phyloP scores from a whole-genome alignment of 192 early-diverging fungal species.

The Jimgerdemannia flammicorona region DNA sequence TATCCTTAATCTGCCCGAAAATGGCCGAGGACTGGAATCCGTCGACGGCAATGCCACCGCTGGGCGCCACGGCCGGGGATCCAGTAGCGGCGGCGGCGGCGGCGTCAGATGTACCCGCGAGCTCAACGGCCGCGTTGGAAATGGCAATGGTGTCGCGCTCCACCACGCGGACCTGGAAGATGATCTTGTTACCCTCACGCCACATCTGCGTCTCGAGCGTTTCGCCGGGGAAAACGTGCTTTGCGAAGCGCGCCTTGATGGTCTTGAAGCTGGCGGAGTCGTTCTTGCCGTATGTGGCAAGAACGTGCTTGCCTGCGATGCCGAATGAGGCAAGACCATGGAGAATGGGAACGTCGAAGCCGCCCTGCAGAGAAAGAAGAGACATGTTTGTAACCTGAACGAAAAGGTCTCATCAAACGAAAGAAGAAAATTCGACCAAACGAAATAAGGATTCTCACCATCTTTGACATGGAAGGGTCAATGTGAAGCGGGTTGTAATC shows the following conservation, averaged over 20 bases:
- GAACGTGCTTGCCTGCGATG: conserved; percentile 86
- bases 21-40: conserved; percentile 73
- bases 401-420: no score
- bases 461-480: conserved; percentile 88
- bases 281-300: conserved; percentile 68
- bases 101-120: conserved; percentile 32
- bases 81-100: conserved; percentile 23
- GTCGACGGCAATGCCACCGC: conserved; percentile 44
- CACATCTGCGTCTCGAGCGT: conserved; percentile 98
- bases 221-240: conserved; percentile 93
- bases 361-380: conserved; percentile 44
- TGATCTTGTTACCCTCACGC: conserved; percentile 82
- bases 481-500: conserved; percentile 98
- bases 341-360: conserved; percentile 95
- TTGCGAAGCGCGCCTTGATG: conserved; percentile 90
- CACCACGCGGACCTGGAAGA: conserved; percentile 93
- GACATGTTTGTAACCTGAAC: no score
- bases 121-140: conserved; percentile 88
- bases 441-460: conserved; percentile 29
- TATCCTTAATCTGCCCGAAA: conserved; percentile 62
- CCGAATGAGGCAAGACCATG: conserved; percentile 96
- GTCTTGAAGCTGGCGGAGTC: conserved; percentile 68
- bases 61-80: conserved; percentile 7
- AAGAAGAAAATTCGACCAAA: not conserved
- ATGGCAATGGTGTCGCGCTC: conserved; percentile 91